Evolutionary conservation across 2,329 filamentous ascomycete genomes (phyloP), one percentile per base, ranked within the genome.

Genomic region (Exophiala xenobiotica): DNA sequence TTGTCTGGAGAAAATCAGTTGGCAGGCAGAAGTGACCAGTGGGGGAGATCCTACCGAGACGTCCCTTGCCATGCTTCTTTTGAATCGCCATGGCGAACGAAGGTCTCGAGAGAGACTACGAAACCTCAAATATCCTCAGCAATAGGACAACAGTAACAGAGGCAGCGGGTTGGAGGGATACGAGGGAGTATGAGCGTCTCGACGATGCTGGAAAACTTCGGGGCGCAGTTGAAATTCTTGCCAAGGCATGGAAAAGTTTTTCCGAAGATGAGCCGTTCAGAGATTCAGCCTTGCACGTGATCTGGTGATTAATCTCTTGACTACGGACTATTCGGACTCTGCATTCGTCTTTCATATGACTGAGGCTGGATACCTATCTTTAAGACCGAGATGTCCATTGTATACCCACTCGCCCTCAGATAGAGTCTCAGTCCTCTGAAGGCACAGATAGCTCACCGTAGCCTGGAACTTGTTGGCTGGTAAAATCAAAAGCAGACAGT

Each of bases 61-160:
- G 52, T 24, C 59, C 42, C 45, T 53, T 52, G 35, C 66, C 47
- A 61, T 78, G 80, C 75, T 97, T 97, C 81, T 97, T 96, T 68
- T 97, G 90, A 66, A 97, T 92, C 66, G 89, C 91, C 93, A 97
- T 97, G 51, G 61, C 35, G 11, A 18, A 9, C n/a, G 22, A n/a
- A 40, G 12, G 11, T 11, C 9, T 23, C 38, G 9, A 40, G 20
- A 40, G 4, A 33, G 16, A 33, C n/a, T n/a, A 14, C 29, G 12
- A 14, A 12, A 14, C 29, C 9, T 9, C 11, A 33, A 14, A 33
- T 12, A 14, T 33, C 16, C 29, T 33, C 29, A 14, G 29, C n/a
- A n/a, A n/a, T n/a, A n/a, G n/a, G n/a, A n/a, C n/a, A n/a, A n/a
- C n/a, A n/a, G n/a, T n/a, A n/a, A n/a, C 22, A 29, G 11, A 22